A percentile compares a stretch with the other conserved stretches of the same genome.
phyloP scores from a whole-genome alignment of 2,329 filamentous ascomycete species.

The Sporothrix protearum region DNA sequence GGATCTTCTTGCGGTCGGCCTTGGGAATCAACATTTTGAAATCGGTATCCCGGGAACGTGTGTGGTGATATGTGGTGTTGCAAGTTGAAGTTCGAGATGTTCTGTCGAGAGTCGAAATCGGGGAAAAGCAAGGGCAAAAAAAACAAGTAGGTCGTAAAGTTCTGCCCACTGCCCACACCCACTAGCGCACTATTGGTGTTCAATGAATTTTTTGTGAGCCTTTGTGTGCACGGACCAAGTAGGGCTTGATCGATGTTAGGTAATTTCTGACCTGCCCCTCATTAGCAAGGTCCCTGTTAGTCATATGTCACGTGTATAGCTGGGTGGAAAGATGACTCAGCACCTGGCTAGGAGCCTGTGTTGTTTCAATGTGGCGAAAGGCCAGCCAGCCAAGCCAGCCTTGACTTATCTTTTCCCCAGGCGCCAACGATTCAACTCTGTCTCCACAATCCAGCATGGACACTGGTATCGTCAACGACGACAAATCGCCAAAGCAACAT shows the following conservation, averaged over 20 bases:
- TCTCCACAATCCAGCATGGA: neutral
- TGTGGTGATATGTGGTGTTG: conserved; percentile 33
- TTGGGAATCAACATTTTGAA: conserved; percentile 95
- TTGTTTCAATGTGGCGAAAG: neutral
- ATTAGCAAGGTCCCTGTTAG: neutral
- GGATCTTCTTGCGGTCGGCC: conserved; percentile 99
- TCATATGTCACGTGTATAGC: neutral
- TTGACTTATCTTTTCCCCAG: neutral
- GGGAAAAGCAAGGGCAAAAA: conserved; percentile 20
- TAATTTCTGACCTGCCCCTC: neutral
- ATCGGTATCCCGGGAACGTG: conserved; percentile 34
- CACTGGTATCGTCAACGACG: neutral
- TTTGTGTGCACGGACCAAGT: conserved; percentile 28
- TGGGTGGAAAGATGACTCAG: neutral
- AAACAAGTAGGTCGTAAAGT: conserved; percentile 9
- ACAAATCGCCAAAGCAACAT: neutral
- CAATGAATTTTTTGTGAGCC: conserved; percentile 26
- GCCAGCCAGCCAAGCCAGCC: too few relatives aligned
- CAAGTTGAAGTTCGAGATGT: conserved; percentile 17
- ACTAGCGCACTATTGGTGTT: neutral
- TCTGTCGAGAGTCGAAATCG: conserved; percentile 14
- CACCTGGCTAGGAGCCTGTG: neutral
- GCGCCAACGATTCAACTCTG: neutral
- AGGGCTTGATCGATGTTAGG: conserved; percentile 26
- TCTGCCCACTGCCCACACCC: conserved; percentile 5